Base-by-base conservation (phyloP, 2,329 filamentous ascomycete species). In the Drechslerella coelobrocha region DNA sequence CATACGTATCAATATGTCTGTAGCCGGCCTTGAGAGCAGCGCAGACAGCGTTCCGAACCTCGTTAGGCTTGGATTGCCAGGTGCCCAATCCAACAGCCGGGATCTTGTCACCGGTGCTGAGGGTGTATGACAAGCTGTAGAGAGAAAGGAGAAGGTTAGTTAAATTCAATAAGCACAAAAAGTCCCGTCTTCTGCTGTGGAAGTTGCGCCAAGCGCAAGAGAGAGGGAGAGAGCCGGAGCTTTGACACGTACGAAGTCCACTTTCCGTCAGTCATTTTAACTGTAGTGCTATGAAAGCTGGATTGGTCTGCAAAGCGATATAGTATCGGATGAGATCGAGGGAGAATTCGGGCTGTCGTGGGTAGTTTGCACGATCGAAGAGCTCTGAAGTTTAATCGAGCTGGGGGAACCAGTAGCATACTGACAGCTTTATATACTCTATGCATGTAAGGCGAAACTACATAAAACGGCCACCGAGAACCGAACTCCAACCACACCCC, bases 51-150 rank as follows among this genome's bases (percentile, higher is more conserved):
- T 84, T 80, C 75, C 84, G 83, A 61, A 91, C 88, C 79, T 90
- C 84, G 74, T 84, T 85, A 61, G 88, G 86, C 76, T 83, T 78
- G 52, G 89, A 90, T 77, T 91, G 89, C 89, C 89, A 92, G 61
- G 90, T 92, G 62, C 90, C 90, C 48, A 92, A 83, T 72, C 89
- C 89, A 74, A 92, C 79, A 75, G 87, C 87, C 62, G 89, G 89
- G 72, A 94, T 94, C 80, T 90, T 87, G 78, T 85, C 88, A 68
- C 90, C 90, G 59, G 87, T 88, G 81, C 90, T 89, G 78, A 91
- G 85, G 74, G 85, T 87, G 78, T 87, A 88, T 76, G 85, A 84
- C n/a, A 69, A 41, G 41, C 57, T 57, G 52, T 34, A 17, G 34
- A 37, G 24, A 19, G n/a, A 26, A 10, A 29, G 2, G 55, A 17